Percentiles rank a stretch among this genome's conserved stretches.
phyloP scores from a whole-genome alignment of 352 stramenopile genomes.

The Phytophthora nicotianae region DNA sequence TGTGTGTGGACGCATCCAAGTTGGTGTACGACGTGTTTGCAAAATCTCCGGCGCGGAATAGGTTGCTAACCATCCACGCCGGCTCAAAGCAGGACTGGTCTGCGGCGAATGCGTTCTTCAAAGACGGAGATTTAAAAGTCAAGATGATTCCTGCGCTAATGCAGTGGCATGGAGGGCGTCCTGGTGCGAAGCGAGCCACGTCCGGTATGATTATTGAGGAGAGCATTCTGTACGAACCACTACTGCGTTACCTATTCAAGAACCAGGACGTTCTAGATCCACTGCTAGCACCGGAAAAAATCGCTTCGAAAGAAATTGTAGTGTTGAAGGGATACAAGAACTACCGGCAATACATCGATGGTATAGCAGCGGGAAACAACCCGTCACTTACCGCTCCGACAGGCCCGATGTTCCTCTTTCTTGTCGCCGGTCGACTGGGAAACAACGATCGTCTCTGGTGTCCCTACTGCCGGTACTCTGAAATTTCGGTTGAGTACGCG shows the following conservation, averaged over 20 bases:
- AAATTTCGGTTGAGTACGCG: conserved; percentile 73
- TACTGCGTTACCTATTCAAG: conserved; percentile 78
- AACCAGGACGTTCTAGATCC: conserved; percentile 56
- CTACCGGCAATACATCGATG: conserved; percentile 51
- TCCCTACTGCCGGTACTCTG: conserved; percentile 73
- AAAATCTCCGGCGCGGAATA: conserved; percentile 51
- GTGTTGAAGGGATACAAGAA: conserved; percentile 46
- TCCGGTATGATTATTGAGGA: conserved; percentile 61
- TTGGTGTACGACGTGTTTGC: conserved; percentile 63
- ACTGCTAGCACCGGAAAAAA: conserved; percentile 42
- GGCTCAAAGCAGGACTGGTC: conserved; percentile 67
- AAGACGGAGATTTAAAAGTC: conserved; percentile 65
- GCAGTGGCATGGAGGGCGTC: conserved; percentile 55
- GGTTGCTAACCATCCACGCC: conserved; percentile 62
- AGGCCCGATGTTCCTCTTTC: conserved; percentile 67
- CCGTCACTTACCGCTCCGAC: conserved; percentile 24
- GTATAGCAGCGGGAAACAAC: conserved; percentile 30
- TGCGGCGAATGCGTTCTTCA: conserved; percentile 58
- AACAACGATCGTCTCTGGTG: conserved; percentile 81
- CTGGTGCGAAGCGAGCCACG: conserved; percentile 54
- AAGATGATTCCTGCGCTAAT: conserved; percentile 72
- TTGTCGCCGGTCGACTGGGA: conserved; percentile 60
- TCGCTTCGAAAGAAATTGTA: conserved; percentile 58
- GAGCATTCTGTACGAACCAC: conserved; percentile 58
- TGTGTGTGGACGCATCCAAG: conserved; percentile 52